Conservation (phyloP, 495 filamentous ascomycete genomes). For the Neurospora africana region DNA sequence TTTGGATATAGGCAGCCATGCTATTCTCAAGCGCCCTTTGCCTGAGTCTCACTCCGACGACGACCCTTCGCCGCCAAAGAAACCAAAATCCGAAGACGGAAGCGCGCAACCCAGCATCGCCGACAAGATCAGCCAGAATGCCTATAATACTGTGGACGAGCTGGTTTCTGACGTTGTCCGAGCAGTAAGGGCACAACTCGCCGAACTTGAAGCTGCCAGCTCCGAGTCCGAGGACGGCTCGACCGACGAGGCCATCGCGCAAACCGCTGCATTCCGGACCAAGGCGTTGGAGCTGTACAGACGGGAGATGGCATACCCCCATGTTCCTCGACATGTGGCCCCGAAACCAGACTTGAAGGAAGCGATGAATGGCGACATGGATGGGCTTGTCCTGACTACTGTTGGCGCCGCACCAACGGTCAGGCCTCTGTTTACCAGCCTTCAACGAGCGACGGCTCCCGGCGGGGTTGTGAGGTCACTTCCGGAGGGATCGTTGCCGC, state of each 20-base stretch:
- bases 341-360: constrained; percentile 6
- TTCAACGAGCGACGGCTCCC: constrained; percentile 40
- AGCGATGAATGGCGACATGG: constrained; percentile 13
- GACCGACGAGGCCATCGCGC: constrained; percentile 25
- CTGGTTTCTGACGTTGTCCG: constrained; percentile 35
- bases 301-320: constrained; percentile 30
- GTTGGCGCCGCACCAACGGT: constrained; percentile 59
- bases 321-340: constrained; percentile 10
- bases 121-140: constrained; percentile 32
- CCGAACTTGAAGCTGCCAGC: constrained; percentile 23
- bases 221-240: constrained; percentile 11
- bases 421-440: constrained; percentile 75
- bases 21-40: constrained; percentile 36
- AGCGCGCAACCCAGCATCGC: constrained; percentile 26
- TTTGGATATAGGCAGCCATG: constrained; percentile 28
- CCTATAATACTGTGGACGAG: constrained; percentile 34
- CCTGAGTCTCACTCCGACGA: constrained; percentile 21
- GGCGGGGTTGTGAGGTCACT: constrained; percentile 35
- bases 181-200: constrained; percentile 27
- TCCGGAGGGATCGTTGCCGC: constrained; percentile 56
- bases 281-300: constrained; percentile 30
- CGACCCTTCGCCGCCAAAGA: constrained; percentile 34
- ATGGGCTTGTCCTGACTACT: constrained; percentile 57
- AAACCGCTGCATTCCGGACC: constrained; percentile 30
- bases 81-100: constrained; percentile 32